Evolutionary conservation across 768 basidiomycete genomes (phyloP), one percentile per base, ranked within the genome.

Genomic region (Suillus bovinus): DNA sequence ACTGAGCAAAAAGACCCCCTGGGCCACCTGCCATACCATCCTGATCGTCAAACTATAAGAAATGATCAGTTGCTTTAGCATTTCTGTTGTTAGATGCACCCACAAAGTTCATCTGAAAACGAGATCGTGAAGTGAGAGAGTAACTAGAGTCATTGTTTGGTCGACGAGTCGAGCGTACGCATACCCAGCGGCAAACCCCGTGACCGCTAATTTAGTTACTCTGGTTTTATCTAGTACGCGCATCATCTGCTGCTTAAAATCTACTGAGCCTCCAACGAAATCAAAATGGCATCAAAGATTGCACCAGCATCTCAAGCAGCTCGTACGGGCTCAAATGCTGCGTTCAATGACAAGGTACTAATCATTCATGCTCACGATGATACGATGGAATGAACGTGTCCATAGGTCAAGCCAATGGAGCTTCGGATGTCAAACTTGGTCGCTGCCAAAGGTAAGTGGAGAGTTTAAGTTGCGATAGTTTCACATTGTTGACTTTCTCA

Each of bases 381-480:
- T 39, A 20, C 27, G 44, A 66, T 14, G 22, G 41, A 39, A 61
- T 60, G 68, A 70, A 78, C 75, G 70, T 71, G 73, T 74, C 66
- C 56, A 29, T 67, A 97, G 93, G 93, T 94, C 65, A 99, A 99
- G 78, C 95, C 96, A 20, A 98, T 96, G 90, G 96, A 99, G 77
- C 88, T 99, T 67, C 89, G 96, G 66, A 79, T 96, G 77, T 96
- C 94, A 57, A 99, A 99, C 76, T 88, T 99, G 92, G 89, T 96
- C 64, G 96, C 96, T 47, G 96, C 96, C 29, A 99, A 99, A 82
- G 93, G 93, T 89, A 60, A n/a, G 77, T 75, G 56, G 24, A 9
- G 39, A 5, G 47, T 36, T 16, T 33, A 57, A 33, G 9, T 4
- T 7, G 3, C 46, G 27, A 20, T 55, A 9, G 49, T 60, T 16